Evolutionary conservation across 371 early-diverging fungal species (phyloP).

Genomic region (Ecytonucleospora hepatopenaei): DNA sequence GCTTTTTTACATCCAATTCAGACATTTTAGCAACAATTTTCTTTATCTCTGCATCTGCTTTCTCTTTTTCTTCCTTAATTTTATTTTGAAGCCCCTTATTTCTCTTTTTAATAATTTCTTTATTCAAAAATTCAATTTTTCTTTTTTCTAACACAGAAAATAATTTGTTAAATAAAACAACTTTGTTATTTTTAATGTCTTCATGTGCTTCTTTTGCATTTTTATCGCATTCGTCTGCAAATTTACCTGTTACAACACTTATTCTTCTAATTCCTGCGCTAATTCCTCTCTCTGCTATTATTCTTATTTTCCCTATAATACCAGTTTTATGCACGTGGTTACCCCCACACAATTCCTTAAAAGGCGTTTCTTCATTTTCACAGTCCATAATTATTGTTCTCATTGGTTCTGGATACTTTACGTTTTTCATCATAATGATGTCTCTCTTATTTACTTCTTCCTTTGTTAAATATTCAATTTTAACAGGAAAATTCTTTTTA

Average conservation of each 20-base stretch:
- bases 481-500: conserved; percentile 63
- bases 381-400: conserved; percentile 63
- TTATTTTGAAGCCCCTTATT: not conserved
- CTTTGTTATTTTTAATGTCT: conserved; percentile 16
- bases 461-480: conserved; percentile 72
- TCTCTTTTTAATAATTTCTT: not conserved
- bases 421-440: conserved; percentile 71
- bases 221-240: conserved; percentile 40
- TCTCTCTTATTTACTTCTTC: conserved; percentile 87
- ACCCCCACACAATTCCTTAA: conserved; percentile 96
- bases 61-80: no score
- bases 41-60: no score
- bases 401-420: conserved; percentile 64
- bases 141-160: conserved; percentile 22
- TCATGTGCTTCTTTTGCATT: conserved; percentile 21
- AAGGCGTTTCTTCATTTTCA: conserved; percentile 65
- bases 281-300: conserved; percentile 80
- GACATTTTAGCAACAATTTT: no score
- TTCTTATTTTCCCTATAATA: conserved; percentile 73
- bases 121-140: conserved; percentile 19
- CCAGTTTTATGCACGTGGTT: conserved; percentile 82
- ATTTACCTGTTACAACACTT: conserved; percentile 74
- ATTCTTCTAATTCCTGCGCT: conserved; percentile 91
- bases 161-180: conserved; percentile 20
- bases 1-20: no score